Conservation (phyloP, 2,329 filamentous ascomycete genomes). For the Dothideomycetes sp. region DNA sequence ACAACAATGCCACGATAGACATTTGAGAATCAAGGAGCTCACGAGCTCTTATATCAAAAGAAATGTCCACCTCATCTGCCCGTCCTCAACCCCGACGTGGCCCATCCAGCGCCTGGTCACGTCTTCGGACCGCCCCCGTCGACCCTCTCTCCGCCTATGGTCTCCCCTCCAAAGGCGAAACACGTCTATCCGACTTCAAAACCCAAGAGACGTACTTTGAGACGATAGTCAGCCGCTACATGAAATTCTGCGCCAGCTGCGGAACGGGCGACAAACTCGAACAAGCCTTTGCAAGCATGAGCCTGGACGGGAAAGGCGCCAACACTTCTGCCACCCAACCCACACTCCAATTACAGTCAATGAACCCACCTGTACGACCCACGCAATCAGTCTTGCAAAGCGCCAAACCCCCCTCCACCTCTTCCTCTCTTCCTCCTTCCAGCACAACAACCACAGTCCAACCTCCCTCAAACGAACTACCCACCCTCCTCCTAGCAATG, state of each 20-base stretch:
- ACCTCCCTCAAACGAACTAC: conserved; percentile 40
- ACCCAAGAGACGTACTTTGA: conserved; percentile 78
- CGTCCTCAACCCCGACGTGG: conserved; percentile 20
- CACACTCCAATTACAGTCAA: too few species aligned
- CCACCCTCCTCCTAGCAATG: conserved; percentile 68
- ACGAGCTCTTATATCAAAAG: not conserved
- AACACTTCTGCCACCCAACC: too few species aligned
- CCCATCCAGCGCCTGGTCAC: conserved; percentile 51
- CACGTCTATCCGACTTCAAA: conserved; percentile 54
- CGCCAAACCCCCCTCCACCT: not conserved
- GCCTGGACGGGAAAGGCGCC: not conserved
- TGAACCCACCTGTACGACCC: not conserved
- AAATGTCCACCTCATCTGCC: conserved; percentile 13
- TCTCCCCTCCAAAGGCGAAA: conserved; percentile 84
- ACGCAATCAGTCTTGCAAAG: not conserved
- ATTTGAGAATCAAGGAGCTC: too few species aligned
- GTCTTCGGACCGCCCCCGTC: conserved; percentile 60
- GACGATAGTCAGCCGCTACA: conserved; percentile 78
- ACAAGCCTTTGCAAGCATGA: conserved; percentile 60
- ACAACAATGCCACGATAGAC: too few species aligned
- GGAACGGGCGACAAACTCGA: conserved; percentile 63
- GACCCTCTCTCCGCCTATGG: conserved; percentile 76
- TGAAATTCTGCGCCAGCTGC: conserved; percentile 73
- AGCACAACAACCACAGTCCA: conserved; percentile 1
- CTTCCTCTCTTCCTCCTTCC: conserved; percentile 8